These are phyloP conservation scores for Podospora tetraspora DNA, from an alignment of 495 filamentous ascomycete genomes.

Conservation along the genomic window DNA sequence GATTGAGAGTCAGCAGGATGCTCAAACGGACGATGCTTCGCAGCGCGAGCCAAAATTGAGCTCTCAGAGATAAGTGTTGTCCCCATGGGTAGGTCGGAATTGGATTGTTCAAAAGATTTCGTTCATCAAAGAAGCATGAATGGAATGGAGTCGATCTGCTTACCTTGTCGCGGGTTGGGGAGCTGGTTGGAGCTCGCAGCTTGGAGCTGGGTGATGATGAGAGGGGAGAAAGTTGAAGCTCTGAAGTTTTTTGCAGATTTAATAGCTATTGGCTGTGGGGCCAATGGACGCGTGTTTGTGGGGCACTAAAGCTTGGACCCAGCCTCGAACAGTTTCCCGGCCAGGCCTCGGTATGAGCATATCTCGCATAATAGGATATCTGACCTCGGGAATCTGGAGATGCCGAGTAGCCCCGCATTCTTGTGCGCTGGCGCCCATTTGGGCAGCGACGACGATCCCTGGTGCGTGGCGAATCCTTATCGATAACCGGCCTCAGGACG, in stretches of 20 bases:
- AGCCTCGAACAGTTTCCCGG: not conserved
- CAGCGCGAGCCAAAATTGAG: slow-evolving; percentile 17
- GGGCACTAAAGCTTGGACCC: not conserved
- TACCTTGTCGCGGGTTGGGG: slow-evolving; percentile 29
- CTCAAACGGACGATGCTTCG: slow-evolving; percentile 8
- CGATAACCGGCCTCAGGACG: not conserved
- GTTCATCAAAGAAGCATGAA: slow-evolving; percentile 43
- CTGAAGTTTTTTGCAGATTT: slow-evolving; percentile 22
- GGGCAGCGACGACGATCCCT: not conserved
- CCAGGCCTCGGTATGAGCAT: not conserved
- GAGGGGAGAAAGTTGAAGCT: slow-evolving; percentile 16
- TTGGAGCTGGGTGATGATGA: slow-evolving; percentile 3
- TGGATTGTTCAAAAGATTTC: slow-evolving; percentile 66
- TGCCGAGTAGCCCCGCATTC: not conserved
- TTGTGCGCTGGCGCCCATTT: not conserved
- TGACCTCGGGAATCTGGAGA: not conserved
- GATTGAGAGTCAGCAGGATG: slow-evolving; percentile 17
- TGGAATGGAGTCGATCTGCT: slow-evolving; percentile 36
- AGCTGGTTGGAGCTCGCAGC: slow-evolving; percentile 5
- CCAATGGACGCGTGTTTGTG: not conserved
- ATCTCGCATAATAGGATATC: not conserved
- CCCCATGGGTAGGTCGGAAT: slow-evolving; percentile 70
- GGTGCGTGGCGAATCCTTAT: not conserved
- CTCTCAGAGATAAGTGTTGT: slow-evolving; percentile 59
- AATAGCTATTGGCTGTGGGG: slow-evolving; percentile 27